Conservation (phyloP, 2,329 filamentous ascomycete species). For the Talaromyces sp. region DNA sequence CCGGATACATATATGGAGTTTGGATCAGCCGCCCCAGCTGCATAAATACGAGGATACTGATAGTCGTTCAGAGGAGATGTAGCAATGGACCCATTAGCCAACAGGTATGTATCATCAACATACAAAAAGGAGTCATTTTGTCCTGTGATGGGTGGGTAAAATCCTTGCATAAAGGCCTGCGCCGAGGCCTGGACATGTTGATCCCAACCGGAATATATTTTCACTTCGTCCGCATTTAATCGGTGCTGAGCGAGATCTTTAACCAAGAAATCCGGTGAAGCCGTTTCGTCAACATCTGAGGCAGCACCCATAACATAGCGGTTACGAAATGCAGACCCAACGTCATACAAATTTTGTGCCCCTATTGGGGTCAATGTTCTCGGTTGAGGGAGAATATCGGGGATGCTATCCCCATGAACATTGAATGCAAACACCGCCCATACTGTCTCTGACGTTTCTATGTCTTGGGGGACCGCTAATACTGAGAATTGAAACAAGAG, state of each 20-base stretch:
- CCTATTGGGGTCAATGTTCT: slow-evolving; percentile 49
- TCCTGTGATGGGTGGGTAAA: slow-evolving; percentile 51
- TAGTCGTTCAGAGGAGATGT: slow-evolving; percentile 52
- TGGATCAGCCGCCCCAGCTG: slow-evolving; percentile 43
- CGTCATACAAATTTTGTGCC: slow-evolving; percentile 49
- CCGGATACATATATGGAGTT: slow-evolving; percentile 49
- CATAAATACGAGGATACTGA: slow-evolving; percentile 52
- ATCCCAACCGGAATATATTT: slow-evolving; percentile 44
- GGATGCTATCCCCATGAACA: slow-evolving; percentile 53
- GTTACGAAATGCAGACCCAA: slow-evolving; percentile 49
- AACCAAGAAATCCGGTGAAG: slow-evolving; percentile 33
- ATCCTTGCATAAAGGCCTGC: slow-evolving; percentile 58
- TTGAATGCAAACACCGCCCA: slow-evolving; percentile 52
- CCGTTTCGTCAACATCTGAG: slow-evolving; percentile 15
- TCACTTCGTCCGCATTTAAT: slow-evolving; percentile 44
- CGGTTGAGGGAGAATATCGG: slow-evolving; percentile 33
- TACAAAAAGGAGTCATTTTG: slow-evolving; percentile 28
- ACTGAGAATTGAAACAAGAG: slow-evolving; percentile 9
- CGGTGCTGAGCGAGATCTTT: slow-evolving; percentile 42
- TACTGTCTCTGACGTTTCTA: slow-evolving; percentile 26
- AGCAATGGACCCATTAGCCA: slow-evolving; percentile 47
- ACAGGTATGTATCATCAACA: slow-evolving; percentile 31
- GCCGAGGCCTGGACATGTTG: slow-evolving; percentile 50
- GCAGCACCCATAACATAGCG: slow-evolving; percentile 44
- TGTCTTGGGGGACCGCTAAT: slow-evolving; percentile 21